Conservation (phyloP, 306 rosid species). For the Vigna nakashimae region DNA sequence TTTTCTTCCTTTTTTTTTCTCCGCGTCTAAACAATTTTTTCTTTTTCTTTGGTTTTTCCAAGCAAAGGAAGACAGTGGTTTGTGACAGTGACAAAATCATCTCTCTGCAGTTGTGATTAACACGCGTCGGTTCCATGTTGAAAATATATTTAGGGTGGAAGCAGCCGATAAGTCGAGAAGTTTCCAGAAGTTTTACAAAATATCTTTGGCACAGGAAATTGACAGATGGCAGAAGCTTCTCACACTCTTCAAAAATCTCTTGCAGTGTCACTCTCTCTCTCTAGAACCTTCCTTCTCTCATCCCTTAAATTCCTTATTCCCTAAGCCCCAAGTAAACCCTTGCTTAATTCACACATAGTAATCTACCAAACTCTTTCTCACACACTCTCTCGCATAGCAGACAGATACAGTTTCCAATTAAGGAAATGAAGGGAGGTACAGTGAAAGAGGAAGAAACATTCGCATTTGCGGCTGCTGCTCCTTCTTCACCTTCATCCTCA, state of each 20-base stretch:
- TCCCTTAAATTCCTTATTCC: constrained; percentile 39
- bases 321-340: not conserved
- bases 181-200: constrained; percentile 57
- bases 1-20: too few relatives aligned
- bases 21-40: too few relatives aligned
- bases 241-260: constrained; percentile 6
- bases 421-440: constrained; percentile 46
- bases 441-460: constrained; percentile 66
- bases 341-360: not conserved
- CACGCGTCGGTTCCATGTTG: constrained; percentile 17
- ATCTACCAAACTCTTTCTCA: not conserved
- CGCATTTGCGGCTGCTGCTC: constrained; percentile 14
- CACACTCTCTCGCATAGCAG: not conserved
- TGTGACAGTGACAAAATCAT: not conserved
- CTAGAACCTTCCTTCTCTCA: constrained; percentile 63
- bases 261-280: constrained; percentile 30
- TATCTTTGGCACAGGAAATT: constrained; percentile 17
- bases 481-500: constrained; percentile 56
- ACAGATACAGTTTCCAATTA: not conserved
- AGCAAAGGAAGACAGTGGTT: not conserved
- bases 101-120: not conserved
- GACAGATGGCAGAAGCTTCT: constrained; percentile 55
- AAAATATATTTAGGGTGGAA: not conserved
- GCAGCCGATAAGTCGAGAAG: constrained; percentile 44
- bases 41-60: too few relatives aligned